Base-by-base conservation (phyloP, 1,139 yeast genomes). In the Blastobotrys aristatus region DNA sequence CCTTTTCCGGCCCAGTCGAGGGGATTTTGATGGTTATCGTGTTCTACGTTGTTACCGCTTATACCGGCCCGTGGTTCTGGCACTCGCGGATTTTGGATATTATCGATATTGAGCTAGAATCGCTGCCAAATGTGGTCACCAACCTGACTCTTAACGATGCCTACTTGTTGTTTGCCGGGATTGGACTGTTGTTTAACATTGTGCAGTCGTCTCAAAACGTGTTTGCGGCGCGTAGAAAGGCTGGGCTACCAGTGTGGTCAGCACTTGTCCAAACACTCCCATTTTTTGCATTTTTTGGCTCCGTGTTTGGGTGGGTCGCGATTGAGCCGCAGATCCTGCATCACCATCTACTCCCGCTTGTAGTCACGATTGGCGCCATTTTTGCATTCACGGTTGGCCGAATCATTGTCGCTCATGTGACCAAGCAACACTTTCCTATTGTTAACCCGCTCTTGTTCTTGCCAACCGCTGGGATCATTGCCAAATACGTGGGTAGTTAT, bases 1-100 rank as follows among this genome's bases (percentile, higher is more conserved):
- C 77, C 53, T 84, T 88, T 60, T 84, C 94, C 18, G 97, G 97
- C 1, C 97, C 97, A 0, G 97, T 90, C 1, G 97, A 90, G 67
- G 97, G 97, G 3, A 86, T 90, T 34, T 65, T 88, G 55, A 74
- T 84, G 71, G 72, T 89, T 44, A 66, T 79, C 35, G 66, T 59
- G 0, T 68, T 80, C 17, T 86, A 77, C 60, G 50, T 79, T 4
- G 42, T 77, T 16, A 84, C 95, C 1, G 95, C 89, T 3, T 52
- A 79, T 35, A 70, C 72, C 50, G 96, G 96, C 2, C 79, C 75
- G 1, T 64, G 46, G 5, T 46, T 80, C 38, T 90, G 95, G 92
- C 72, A 74, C 46, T 59, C 61, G 58, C 49, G 64, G 67, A 40
- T 57, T 2, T 22, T 57, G 10, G 51, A 53, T 10, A 44, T 51